Conservation (phyloP, 2,329 filamentous ascomycete species). For the Alternaria tenuissima region DNA sequence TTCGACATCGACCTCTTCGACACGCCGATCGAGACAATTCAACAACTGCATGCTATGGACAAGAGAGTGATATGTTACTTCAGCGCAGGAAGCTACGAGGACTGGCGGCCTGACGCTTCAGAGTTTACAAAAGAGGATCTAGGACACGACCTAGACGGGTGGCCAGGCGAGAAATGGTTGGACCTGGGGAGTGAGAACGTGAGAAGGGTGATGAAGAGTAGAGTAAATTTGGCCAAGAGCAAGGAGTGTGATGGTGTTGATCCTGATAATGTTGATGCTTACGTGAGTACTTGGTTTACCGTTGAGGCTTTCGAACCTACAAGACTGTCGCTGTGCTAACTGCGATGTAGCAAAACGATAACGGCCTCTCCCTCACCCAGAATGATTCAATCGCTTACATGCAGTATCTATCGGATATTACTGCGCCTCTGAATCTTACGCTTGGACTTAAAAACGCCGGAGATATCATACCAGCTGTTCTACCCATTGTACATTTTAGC, state of each 20-base stretch:
- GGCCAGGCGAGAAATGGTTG: conserved; percentile 74
- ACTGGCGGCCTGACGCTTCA: conserved; percentile 66
- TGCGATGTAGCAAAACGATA: conserved; percentile 60
- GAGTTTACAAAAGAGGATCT: conserved; percentile 65
- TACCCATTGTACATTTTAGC: conserved; percentile 67
- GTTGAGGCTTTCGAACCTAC: not conserved
- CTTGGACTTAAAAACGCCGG: conserved; percentile 75
- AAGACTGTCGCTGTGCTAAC: not conserved
- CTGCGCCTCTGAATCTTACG: conserved; percentile 64
- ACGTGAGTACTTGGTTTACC: conserved; percentile 50
- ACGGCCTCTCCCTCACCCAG: conserved; percentile 67
- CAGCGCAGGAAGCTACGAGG: conserved; percentile 73
- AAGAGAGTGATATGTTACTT: conserved; percentile 79
- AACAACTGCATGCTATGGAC: conserved; percentile 58
- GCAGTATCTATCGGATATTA: conserved; percentile 65
- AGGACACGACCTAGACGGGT: conserved; percentile 67
- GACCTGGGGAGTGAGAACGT: conserved; percentile 66
- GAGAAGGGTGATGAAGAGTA: conserved; percentile 68
- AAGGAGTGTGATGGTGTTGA: conserved; percentile 76
- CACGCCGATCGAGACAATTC: conserved; percentile 58
- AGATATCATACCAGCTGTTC: conserved; percentile 63
- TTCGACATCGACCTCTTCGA: conserved; percentile 71
- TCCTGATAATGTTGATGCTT: conserved; percentile 75
- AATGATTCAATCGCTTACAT: conserved; percentile 67
- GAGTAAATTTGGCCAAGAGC: conserved; percentile 65